These are phyloP conservation scores for Parathielavia hyrcaniae DNA, from an alignment of 495 filamentous ascomycete species.

Conservation along the genomic window DNA sequence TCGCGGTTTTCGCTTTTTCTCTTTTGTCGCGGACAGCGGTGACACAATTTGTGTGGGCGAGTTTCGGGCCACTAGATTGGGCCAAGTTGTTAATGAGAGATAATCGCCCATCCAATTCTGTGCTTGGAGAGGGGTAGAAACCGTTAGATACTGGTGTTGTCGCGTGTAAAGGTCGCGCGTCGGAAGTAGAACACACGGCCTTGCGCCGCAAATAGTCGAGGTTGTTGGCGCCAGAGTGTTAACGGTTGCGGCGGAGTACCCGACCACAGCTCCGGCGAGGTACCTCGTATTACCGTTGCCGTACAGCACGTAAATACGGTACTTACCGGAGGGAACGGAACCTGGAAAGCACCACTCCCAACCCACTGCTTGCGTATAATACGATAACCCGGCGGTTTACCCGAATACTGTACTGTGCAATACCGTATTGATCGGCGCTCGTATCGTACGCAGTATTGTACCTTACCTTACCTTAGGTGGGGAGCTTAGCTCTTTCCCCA, in stretches of 20 bases:
- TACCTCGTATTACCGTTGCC: too few relatives aligned
- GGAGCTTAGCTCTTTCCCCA: neutral
- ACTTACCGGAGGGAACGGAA: too few relatives aligned
- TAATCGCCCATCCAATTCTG: neutral
- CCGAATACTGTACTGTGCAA: too few relatives aligned
- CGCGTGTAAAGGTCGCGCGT: neutral
- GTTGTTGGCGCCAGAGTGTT: slow-evolving; percentile 4
- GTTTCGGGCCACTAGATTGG: neutral
- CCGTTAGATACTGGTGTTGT: neutral
- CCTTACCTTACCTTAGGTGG: too few relatives aligned
- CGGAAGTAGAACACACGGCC: neutral
- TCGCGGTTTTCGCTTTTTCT: neutral
- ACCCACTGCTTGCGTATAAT: too few relatives aligned
- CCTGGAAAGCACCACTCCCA: too few relatives aligned
- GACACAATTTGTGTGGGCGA: slow-evolving; percentile 1
- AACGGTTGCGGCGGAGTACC: neutral
- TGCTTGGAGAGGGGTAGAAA: neutral
- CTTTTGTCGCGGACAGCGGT: neutral
- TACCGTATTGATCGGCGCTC: too few relatives aligned
- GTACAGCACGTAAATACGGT: too few relatives aligned
- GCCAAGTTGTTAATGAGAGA: neutral
- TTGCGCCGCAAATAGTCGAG: neutral
- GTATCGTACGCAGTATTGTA: too few relatives aligned
- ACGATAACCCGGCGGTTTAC: too few relatives aligned
- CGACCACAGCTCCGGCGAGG: neutral